A percentile compares a stretch with the other conserved stretches of the same genome.
These are phyloP conservation scores for Thuja plicata DNA, from an alignment of 83 land plant species.

Conservation along the genomic window DNA sequence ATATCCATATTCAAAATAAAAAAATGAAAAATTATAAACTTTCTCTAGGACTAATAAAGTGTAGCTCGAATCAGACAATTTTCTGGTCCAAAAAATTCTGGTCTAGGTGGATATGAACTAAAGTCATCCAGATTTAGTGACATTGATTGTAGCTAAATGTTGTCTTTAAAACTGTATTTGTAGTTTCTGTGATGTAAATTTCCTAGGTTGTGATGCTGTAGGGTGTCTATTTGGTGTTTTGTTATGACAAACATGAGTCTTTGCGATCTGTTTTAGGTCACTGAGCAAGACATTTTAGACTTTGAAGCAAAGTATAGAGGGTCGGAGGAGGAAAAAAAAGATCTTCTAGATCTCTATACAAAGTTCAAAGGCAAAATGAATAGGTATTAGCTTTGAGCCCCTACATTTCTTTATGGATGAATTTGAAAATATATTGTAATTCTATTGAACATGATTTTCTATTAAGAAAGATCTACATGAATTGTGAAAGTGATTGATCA, in stretches of 20 bases:
- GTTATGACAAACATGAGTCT: not conserved
- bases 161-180: not conserved
- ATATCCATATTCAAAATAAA: too few species aligned
- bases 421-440: not conserved
- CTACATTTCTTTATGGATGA: not conserved
- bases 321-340: constrained; percentile 74
- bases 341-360: constrained; percentile 62
- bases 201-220: too few species aligned
- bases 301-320: constrained; percentile 90
- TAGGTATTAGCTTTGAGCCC: constrained; percentile 28
- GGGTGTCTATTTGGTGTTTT: not conserved
- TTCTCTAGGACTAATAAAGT: too few species aligned
- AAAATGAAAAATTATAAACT: too few species aligned
- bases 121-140: too few species aligned
- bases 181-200: not conserved
- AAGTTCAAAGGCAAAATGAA: constrained; percentile 84
- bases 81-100: too few species aligned
- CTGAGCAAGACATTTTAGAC: constrained; percentile 88
- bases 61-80: too few species aligned
- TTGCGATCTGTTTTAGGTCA: constrained; percentile 43
- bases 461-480: not conserved
- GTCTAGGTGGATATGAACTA: too few species aligned
- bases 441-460: not conserved
- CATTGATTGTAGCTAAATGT: not conserved
- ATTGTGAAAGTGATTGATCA: not conserved